phyloP scores from a whole-genome alignment of 2,329 filamentous ascomycete genomes.

The Paecilomyces fulvus region DNA sequence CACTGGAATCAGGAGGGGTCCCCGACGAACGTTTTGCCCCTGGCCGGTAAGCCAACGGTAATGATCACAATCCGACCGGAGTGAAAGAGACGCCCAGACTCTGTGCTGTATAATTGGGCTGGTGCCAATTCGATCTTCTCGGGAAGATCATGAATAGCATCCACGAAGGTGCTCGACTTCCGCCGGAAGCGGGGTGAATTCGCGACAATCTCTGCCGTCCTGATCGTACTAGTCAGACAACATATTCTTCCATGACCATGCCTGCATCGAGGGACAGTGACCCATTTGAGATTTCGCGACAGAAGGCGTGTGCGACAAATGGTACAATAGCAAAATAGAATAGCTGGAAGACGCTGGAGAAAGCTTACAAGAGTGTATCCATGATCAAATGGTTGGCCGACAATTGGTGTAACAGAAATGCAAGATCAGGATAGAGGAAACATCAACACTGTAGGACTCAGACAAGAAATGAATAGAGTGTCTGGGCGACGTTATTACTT shows the following conservation, averaged over 20 bases:
- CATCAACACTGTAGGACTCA: not conserved
- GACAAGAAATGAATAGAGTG: not conserved
- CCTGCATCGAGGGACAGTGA: not conserved
- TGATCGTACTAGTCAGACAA: slow-evolving; percentile 31
- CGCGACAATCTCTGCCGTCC: slow-evolving; percentile 84
- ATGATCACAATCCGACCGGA: slow-evolving; percentile 95
- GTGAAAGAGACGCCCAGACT: slow-evolving; percentile 93
- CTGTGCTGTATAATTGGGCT: slow-evolving; percentile 95
- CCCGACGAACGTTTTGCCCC: slow-evolving; percentile 75
- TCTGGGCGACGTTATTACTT: not conserved
- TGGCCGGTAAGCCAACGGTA: slow-evolving; percentile 87
- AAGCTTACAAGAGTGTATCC: slow-evolving; percentile 42
- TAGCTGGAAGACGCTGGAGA: not conserved
- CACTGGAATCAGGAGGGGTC: slow-evolving; percentile 1
- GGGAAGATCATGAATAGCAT: slow-evolving; percentile 89
- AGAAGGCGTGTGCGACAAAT: not conserved
- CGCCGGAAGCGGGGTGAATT: slow-evolving; percentile 84
- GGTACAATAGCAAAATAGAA: not conserved
- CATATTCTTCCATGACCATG: not conserved
- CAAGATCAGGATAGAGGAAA: not conserved
- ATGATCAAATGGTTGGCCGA: slow-evolving; percentile 37
- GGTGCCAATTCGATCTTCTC: slow-evolving; percentile 80
- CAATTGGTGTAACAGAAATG: not conserved
- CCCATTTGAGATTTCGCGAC: not conserved
- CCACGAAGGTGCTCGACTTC: slow-evolving; percentile 91